Base-by-base conservation (phyloP, 768 basidiomycete species). In the Tylopilus balloui region DNA sequence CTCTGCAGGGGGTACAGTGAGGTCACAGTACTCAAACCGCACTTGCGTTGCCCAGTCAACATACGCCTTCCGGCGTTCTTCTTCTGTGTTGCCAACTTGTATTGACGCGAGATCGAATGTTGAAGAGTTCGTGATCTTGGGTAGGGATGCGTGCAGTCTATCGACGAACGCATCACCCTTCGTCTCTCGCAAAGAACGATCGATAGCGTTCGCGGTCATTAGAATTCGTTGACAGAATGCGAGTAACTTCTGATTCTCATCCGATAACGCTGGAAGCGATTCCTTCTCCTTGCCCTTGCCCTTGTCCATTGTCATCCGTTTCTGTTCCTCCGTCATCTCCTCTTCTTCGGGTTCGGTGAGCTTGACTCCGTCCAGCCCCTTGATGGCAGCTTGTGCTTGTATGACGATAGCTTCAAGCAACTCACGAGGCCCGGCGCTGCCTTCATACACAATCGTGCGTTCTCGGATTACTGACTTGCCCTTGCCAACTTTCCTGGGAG, bases 1-100 rank as follows among this genome's bases (percentile, higher is more conserved):
- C 20, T 55, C 68, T 47, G 47, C 38, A 42, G 49, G 42, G 10
- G 77, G 69, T 23, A 88, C 63, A 1, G 82, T 78, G 54, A 96
- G 75, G 68, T 96, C 92, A 63, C 91, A 93, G 62, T 96, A 95
- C 66, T 94, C 89, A 69, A 96, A 97, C 44, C 92, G 77, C 21
- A 79, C 78, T 54, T 64, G 74, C 10, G 75, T 88, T 5, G 89
- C 91, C 93, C 94, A 97, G 34, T 86, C 79, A 47, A 88, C 61
- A 65, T 97, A 96, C 8, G 77, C 75, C 62, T 82, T 83, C 56
- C 74, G 73, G 2, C 81, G 73, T 24, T 77, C 78, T 62, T 86
- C 88, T 36, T 89, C 84, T 2, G 84, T 83, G 8, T 73, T 64
- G 29, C 80, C 81, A 3, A 75, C 71, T 15, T 61, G 52, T 43